phyloP scores from a whole-genome alignment of 495 filamentous ascomycete species.

The Podospora conica region DNA sequence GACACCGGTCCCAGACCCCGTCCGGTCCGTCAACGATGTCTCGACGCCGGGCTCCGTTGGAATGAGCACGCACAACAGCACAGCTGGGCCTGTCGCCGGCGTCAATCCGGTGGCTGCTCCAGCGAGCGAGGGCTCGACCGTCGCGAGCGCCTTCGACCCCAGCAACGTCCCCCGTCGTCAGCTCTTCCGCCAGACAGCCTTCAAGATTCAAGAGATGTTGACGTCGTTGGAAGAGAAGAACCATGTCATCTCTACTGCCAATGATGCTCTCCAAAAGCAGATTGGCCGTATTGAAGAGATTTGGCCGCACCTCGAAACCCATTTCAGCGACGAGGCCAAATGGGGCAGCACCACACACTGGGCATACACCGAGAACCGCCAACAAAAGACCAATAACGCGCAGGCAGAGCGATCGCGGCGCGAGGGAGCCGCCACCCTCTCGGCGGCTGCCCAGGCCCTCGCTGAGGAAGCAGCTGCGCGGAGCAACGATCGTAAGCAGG shows the following conservation, averaged over 20 bases:
- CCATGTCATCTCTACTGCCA: conserved; percentile 84
- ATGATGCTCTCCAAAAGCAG: conserved; percentile 81
- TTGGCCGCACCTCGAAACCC: conserved; percentile 73
- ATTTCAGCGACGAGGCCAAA: conserved; percentile 91
- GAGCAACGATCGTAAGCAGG: conserved; percentile 76
- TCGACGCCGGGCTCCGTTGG: conserved; percentile 37
- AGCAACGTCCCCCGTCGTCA: conserved; percentile 54
- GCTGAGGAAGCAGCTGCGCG: conserved; percentile 73
- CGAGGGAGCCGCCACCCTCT: conserved; percentile 65
- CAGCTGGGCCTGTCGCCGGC: conserved; percentile 28
- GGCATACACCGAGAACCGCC: conserved; percentile 85
- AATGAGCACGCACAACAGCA: conserved; percentile 41
- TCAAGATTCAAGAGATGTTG: conserved; percentile 67
- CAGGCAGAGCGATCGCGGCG: conserved; percentile 66
- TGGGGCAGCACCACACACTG: conserved; percentile 88
- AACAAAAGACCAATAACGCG: conserved; percentile 51
- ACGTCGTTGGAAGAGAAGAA: conserved; percentile 92
- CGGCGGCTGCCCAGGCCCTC: conserved; percentile 61
- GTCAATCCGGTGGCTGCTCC: conserved; percentile 26
- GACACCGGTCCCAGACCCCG: conserved; percentile 44
- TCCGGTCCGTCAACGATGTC: conserved; percentile 35
- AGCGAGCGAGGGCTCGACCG: conserved; percentile 34
- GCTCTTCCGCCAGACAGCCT: conserved; percentile 55
- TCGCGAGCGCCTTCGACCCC: conserved; percentile 38
- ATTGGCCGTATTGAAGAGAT: conserved; percentile 74